These are phyloP conservation scores for Cryphonectria naterciae DNA, from an alignment of 2,329 filamentous ascomycete species.

Conservation along the genomic window DNA sequence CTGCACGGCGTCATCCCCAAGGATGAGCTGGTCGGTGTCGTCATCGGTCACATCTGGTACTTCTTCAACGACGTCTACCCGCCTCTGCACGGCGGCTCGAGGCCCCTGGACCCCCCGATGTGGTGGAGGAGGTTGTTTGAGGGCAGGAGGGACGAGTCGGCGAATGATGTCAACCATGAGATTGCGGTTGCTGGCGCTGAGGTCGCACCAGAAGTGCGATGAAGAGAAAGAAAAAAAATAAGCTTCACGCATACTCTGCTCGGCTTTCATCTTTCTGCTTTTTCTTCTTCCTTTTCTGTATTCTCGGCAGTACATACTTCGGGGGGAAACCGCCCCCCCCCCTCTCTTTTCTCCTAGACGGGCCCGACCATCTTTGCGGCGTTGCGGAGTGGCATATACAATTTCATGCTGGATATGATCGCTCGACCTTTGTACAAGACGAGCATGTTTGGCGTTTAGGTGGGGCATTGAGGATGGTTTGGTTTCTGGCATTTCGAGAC, in stretches of 20 bases:
- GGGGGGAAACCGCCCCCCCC: not conserved
- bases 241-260: not conserved
- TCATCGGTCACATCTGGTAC: conserved; percentile 96
- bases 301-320: not conserved
- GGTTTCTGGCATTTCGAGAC: not conserved
- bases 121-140: conserved; percentile 92
- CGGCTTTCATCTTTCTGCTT: not conserved
- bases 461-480: not conserved
- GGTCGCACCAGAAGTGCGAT: conserved; percentile 42
- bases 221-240: conserved; percentile 32
- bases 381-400: conserved; percentile 15
- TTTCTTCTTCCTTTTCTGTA: not conserved
- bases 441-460: conserved; percentile 16
- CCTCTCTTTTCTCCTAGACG: not conserved
- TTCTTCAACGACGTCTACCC: conserved; percentile 98
- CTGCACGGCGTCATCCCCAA: conserved; percentile 88
- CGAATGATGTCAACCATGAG: conserved; percentile 63
- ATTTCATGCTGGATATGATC: conserved; percentile 16
- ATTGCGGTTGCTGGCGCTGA: conserved; percentile 60
- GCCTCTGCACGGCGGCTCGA: conserved; percentile 79
- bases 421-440: conserved; percentile 7
- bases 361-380: conserved; percentile 19
- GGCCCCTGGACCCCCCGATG: conserved; percentile 83
- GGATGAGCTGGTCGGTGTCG: conserved; percentile 93
- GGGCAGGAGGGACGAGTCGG: conserved; percentile 51